These are phyloP conservation scores for Penicillium sp. DNA, from an alignment of 2,329 filamentous ascomycete genomes.

Conservation along the genomic window DNA sequence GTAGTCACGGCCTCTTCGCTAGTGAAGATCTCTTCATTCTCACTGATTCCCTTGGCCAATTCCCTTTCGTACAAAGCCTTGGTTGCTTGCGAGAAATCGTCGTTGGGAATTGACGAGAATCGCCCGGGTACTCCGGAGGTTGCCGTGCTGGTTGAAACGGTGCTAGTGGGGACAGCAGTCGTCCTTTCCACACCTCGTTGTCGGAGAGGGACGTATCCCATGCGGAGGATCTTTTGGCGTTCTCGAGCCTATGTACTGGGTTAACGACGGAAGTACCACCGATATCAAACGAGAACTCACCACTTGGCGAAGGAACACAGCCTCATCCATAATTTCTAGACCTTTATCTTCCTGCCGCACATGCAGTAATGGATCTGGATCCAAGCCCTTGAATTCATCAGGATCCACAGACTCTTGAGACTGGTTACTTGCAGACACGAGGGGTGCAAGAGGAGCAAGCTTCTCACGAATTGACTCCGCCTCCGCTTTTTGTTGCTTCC, in stretches of 20 bases:
- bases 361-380: constrained; percentile 68
- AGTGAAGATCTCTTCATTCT: constrained; percentile 94
- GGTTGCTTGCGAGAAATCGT: constrained; percentile 83
- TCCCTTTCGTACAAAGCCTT: constrained; percentile 90
- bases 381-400: constrained; percentile 51
- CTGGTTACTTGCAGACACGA: constrained; percentile 22
- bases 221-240: constrained; percentile 62
- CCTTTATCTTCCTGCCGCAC: constrained; percentile 64
- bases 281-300: constrained; percentile 37
- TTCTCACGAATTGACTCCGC: constrained; percentile 59
- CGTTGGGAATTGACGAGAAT: constrained; percentile 68
- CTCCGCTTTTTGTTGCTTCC: constrained; percentile 67
- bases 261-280: constrained; percentile 11
- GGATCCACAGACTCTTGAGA: constrained; percentile 17
- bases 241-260: constrained; percentile 49
- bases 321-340: constrained; percentile 60
- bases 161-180: constrained; percentile 32
- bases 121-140: constrained; percentile 61
- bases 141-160: constrained; percentile 44
- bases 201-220: constrained; percentile 67
- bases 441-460: constrained; percentile 52
- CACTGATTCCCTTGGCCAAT: constrained; percentile 83
- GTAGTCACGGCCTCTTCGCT: constrained; percentile 78
- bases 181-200: constrained; percentile 44
- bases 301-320: constrained; percentile 59